Conservation (phyloP, 331 rosid genomes). For the Telfairia occidentalis region DNA sequence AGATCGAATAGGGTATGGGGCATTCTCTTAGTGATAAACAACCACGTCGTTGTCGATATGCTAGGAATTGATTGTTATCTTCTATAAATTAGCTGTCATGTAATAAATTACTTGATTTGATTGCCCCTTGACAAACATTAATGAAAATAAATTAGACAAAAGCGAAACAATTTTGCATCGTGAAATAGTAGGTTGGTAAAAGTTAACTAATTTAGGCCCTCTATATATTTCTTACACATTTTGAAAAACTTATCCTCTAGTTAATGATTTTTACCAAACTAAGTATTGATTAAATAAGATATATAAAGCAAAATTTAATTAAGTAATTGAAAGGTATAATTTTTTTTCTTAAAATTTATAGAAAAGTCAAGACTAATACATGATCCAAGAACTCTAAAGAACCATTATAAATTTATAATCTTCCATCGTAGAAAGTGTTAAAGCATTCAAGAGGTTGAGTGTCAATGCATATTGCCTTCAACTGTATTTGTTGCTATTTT, state of each 20-base stretch:
- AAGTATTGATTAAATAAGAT: not conserved
- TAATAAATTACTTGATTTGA: not conserved
- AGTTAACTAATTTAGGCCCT: not conserved
- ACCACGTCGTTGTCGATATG: not conserved
- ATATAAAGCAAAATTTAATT: not conserved
- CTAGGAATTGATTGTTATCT: not conserved
- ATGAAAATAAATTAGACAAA: not conserved
- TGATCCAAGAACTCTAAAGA: not conserved
- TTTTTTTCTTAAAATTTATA: no score
- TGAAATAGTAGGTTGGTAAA: not conserved
- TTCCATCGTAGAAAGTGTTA: not conserved
- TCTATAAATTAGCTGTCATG: conserved; percentile 3
- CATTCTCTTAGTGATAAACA: not conserved
- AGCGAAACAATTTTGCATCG: not conserved
- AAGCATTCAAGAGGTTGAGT: not conserved
- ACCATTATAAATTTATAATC: not conserved
- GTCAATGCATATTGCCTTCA: not conserved
- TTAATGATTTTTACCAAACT: no score
- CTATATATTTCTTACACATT: not conserved
- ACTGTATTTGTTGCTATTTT: not conserved
- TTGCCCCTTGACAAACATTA: not conserved
- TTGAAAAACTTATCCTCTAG: no score
- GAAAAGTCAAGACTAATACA: not conserved
- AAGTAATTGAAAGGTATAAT: not conserved
- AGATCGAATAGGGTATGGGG: not conserved